A percentile compares a stretch with the other conserved stretches of the same genome.
These are phyloP conservation scores for Globisporangium carolinianum DNA, from an alignment of 352 stramenopile species.

Conservation along the genomic window DNA sequence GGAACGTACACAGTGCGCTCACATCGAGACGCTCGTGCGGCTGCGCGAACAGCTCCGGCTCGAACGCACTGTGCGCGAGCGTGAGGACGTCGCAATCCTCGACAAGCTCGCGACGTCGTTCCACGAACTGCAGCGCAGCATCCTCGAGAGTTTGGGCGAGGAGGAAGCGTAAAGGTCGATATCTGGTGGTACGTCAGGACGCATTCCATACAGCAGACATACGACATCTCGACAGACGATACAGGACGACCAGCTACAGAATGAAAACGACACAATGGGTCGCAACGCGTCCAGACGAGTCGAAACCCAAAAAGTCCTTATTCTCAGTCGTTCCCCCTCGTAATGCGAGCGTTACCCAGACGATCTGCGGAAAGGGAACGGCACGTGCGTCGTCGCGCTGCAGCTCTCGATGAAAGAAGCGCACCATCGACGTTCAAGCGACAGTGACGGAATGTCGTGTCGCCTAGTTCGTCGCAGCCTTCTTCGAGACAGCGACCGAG, in stretches of 20 bases:
- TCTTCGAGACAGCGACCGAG: slow-evolving; percentile 80
- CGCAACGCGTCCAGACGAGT: neutral
- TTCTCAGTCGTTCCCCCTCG: neutral
- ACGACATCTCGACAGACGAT: neutral
- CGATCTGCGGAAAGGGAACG: slow-evolving; percentile 1
- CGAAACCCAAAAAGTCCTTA: slow-evolving; percentile 2
- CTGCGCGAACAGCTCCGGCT: slow-evolving; percentile 44
- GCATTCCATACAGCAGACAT: neutral
- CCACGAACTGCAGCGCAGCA: slow-evolving; percentile 66
- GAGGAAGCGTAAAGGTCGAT: slow-evolving; percentile 7
- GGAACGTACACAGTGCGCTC: slow-evolving; percentile 36
- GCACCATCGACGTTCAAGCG: neutral
- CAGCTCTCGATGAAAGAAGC: neutral
- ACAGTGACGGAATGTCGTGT: neutral
- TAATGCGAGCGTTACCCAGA: slow-evolving; percentile 24
- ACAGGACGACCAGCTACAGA: neutral
- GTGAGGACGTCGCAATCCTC: slow-evolving; percentile 73
- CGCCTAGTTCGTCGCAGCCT: slow-evolving; percentile 86
- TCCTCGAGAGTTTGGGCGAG: slow-evolving; percentile 78
- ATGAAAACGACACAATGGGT: slow-evolving; percentile 1
- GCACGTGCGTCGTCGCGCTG: slow-evolving; percentile 1
- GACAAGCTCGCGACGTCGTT: slow-evolving; percentile 78
- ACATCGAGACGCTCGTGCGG: slow-evolving; percentile 44
- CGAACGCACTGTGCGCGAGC: slow-evolving; percentile 39
- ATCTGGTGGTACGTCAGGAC: neutral